Conservation (phyloP, 108 stramenopile species). For the Fragilariopsis cylindrus region DNA sequence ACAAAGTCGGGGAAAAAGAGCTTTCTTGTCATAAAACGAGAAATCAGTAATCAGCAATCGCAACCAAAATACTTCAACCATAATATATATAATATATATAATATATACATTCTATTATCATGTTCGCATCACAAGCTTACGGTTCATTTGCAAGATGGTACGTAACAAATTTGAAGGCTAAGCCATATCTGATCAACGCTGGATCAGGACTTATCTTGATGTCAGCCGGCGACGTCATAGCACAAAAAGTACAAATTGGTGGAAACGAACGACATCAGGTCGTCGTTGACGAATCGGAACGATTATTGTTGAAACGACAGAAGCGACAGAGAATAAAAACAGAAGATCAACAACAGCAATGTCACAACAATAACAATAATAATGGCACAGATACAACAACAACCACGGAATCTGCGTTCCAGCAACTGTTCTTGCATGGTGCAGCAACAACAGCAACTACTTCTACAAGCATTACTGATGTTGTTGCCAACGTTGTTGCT, state of each 20-base stretch:
- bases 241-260: conserved; percentile 29
- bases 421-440: not conserved
- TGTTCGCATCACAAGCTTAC: not conserved
- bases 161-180: conserved; percentile 24
- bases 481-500: not conserved
- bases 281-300: not conserved
- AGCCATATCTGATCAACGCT: conserved; percentile 30
- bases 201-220: conserved; percentile 34
- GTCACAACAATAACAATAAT: not conserved
- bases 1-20: no score
- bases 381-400: not conserved
- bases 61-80: no score
- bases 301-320: not conserved
- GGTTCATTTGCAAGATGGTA: conserved; percentile 38
- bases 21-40: no score
- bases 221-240: conserved; percentile 36
- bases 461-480: not conserved
- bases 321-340: not conserved
- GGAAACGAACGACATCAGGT: not conserved
- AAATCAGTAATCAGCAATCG: no score
- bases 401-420: not conserved
- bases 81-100: no score
- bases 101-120: no score
- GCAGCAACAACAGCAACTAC: not conserved
- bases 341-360: not conserved